Evolutionary conservation across 2,329 filamentous ascomycete genomes (phyloP), one percentile per base, ranked within the genome.

Genomic region (Neonectria sp.): DNA sequence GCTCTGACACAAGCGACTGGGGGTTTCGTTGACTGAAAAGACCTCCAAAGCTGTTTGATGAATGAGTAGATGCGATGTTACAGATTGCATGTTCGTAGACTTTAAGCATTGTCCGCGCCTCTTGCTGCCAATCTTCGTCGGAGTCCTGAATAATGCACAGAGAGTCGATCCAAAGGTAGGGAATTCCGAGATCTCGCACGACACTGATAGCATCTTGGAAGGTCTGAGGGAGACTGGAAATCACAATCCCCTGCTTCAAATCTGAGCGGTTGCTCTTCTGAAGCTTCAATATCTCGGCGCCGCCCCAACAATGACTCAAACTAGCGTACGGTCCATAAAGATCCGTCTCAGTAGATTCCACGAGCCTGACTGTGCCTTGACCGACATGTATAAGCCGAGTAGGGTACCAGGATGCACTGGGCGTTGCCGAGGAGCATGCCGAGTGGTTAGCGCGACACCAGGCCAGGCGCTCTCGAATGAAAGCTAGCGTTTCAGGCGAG

Each of bases 61-160:
- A 57, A 13, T 37, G 15, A 2, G 49, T 65, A 3, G 68, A 65
- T 0, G 68, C 65, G 6, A 70, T 58, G 17, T 65, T 71, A 27
- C 31, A 59, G 3, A 58, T 6, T 0, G 69, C 63, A 13, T 68
- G 15, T 9, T 62, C 33, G 55, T 71, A 71, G 1, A 69, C 60
- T 2, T 59, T 46, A 2, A 53, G 37, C 69, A 69, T 69, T 2
- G 37, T 59, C 6, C n/a, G 15, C 4, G 69, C 60, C 53, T 71
- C 69, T 4, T 29, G 46, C 12, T 65, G 31, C 69, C 69, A 71
- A 31, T 71, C 67, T 9, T 60, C n/a, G 5, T 49, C 46, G 1
- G 60, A 67, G 5, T 69, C 51, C 31, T 71, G 69, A n/a, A 71
- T 60, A 15, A 71, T 71, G 21, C 69, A 69, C 2, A 69, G 12